Base-by-base conservation (phyloP, 176 grass and related monocot species). In the Oryza australiensis region DNA sequence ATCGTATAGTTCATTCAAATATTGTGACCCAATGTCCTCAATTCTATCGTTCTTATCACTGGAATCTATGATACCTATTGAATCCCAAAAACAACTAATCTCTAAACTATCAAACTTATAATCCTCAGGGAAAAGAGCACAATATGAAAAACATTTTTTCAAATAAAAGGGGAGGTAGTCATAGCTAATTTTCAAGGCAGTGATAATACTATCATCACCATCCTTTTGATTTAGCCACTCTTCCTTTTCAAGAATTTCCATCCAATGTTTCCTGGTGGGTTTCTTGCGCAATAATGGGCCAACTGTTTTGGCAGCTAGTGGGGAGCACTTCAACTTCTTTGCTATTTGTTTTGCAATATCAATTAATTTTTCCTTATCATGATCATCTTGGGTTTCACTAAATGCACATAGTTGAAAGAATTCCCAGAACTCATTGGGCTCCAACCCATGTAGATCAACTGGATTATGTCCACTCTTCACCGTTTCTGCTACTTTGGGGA, bases 81-180 rank as follows among this genome's bases (percentile, higher is more conserved):
- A 14, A 26, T n/a, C n/a, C n/a, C 81, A 83, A 27, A 74, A 75
- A 27, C 29, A 9, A 13, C 2, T 20, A 0, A 75, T 51, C 22
- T 75, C 41, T 5, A 22, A 13, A 3, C 0, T 75, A 28, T 55
- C 0, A 55, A 75, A 67, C 29, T 2, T 53, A 55, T 83, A 16
- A n/a, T 75, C 71, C 5, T 83, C 81, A 22, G 81, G 81, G 22
- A 40, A 83, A 37, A 83, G 81, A 2, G 40, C 3, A 82, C 7
- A 49, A 33, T 49, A 82, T 8, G 40, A 35, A 38, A 75, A 75
- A 51, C 81, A 83, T 29, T 51, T 83, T 26, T 74, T 65, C 7
- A 83, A 62, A 51, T 83, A 28, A 62, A 83, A 83, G 0, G 80
- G 71, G 22, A 83, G 81, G 2, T 83, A 75, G 9, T 83, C 62